A percentile compares a stretch with the other conserved stretches of the same genome.
phyloP scores from a whole-genome alignment of 495 filamentous ascomycete species.

The Penicillium waksmanii region DNA sequence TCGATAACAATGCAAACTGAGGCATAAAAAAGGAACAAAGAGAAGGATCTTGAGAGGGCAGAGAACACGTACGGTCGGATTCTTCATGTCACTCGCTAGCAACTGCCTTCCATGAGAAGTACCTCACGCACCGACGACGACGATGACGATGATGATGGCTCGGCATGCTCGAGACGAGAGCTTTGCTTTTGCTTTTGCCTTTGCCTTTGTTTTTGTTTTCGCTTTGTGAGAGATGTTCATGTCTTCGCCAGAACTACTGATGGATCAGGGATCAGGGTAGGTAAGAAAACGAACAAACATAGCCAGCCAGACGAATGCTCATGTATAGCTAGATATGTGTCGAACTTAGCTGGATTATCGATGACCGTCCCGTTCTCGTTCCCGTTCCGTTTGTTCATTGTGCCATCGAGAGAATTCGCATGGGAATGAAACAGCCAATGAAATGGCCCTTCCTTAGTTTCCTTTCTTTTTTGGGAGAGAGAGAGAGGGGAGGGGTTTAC shows the following conservation, averaged over 20 bases:
- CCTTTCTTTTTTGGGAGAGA: not conserved
- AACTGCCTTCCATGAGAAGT: not conserved
- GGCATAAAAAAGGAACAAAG: conserved; percentile 8
- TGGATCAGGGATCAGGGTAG: conserved; percentile 43
- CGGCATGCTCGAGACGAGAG: not conserved
- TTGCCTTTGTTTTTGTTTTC: not conserved
- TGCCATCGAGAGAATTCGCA: not conserved
- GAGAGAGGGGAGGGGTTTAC: conserved; percentile 15
- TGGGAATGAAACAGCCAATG: not conserved
- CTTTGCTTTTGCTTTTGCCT: not conserved
- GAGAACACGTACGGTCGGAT: conserved; percentile 4
- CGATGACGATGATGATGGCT: not conserved
- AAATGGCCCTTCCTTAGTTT: not conserved
- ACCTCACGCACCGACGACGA: not conserved
- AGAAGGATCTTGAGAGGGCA: not conserved
- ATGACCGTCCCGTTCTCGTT: not conserved
- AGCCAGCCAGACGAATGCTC: conserved; percentile 25
- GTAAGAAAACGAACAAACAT: conserved; percentile 28
- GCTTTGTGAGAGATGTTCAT: not conserved
- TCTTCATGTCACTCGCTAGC: not conserved
- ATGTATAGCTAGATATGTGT: conserved; percentile 42
- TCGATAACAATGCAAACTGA: not conserved
- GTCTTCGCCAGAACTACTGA: conserved; percentile 41
- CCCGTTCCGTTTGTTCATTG: conserved; percentile 13
- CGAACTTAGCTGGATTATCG: conserved; percentile 51